These are phyloP conservation scores for Solanum bulbocastanum DNA, from an alignment of 257 asterid species.

Conservation along the genomic window DNA sequence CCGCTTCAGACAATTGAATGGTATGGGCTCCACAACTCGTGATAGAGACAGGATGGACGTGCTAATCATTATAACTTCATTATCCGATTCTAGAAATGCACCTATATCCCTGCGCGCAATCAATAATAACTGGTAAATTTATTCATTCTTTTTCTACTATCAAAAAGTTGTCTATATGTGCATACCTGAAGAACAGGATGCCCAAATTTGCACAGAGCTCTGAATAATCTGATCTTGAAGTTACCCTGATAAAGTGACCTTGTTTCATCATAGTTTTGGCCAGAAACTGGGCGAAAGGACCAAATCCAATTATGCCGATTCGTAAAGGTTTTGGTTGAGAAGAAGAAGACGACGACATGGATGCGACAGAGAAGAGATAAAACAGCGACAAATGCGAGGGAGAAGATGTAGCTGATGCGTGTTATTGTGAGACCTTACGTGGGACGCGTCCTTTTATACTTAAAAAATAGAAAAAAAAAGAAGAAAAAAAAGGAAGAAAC, in stretches of 20 bases:
- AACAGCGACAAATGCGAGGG: neutral
- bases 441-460: neutral
- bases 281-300: constrained; percentile 72
- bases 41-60: constrained; percentile 71
- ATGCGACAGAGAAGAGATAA: neutral
- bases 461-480: neutral
- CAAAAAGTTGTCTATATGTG: neutral
- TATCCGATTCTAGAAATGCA: constrained; percentile 48
- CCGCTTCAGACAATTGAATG: constrained; percentile 30
- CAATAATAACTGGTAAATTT: neutral
- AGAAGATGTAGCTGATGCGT: neutral
- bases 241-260: constrained; percentile 50
- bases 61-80: constrained; percentile 57
- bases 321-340: constrained; percentile 24
- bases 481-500: neutral
- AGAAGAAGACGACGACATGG: constrained; percentile 12
- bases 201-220: constrained; percentile 45
- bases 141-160: neutral
- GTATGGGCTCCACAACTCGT: constrained; percentile 47
- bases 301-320: constrained; percentile 77
- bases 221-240: constrained; percentile 78
- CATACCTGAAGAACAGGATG: constrained; percentile 59
- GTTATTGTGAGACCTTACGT: neutral
- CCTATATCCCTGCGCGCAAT: constrained; percentile 35
- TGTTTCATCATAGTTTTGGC: constrained; percentile 56